Percentiles rank a stretch among this genome's conserved stretches.
These are phyloP conservation scores for Magnaporthales sp. DNA, from an alignment of 2,329 filamentous ascomycete species.

Conservation along the genomic window DNA sequence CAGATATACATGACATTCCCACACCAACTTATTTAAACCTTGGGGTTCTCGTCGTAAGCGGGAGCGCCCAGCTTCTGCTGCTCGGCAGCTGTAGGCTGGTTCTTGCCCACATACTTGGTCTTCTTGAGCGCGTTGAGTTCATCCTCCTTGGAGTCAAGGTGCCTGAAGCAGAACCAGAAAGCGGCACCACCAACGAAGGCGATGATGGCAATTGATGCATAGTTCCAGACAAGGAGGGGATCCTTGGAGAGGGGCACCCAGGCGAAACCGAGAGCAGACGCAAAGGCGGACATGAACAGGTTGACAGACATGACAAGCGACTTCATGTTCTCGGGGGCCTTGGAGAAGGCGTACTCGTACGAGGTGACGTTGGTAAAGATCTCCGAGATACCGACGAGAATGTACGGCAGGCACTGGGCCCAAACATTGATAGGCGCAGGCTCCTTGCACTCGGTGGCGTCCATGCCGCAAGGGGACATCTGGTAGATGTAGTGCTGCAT, in stretches of 20 bases:
- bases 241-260: conserved; percentile 35
- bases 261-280: conserved; percentile 58
- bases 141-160: conserved; percentile 54
- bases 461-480: conserved; percentile 46
- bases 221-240: conserved; percentile 67
- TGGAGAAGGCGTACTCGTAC: conserved; percentile 68
- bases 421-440: conserved; percentile 48
- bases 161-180: conserved; percentile 61
- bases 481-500: conserved; percentile 56
- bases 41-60: conserved; percentile 1
- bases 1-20: not conserved
- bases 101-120: conserved; percentile 5
- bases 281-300: conserved; percentile 61
- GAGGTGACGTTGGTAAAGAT: conserved; percentile 44
- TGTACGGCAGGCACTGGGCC: conserved; percentile 42
- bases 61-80: conserved; percentile 15
- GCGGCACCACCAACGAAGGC: conserved; percentile 50
- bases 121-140: conserved; percentile 43
- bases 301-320: conserved; percentile 60
- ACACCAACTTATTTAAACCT: not conserved
- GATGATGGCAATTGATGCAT: conserved; percentile 56
- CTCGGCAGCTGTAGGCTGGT: conserved; percentile 5
- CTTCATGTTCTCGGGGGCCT: conserved; percentile 69
- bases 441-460: conserved; percentile 24
- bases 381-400: conserved; percentile 39